Base-by-base conservation (phyloP, 306 rosid genomes). In the Herpetospermum pedunculosum region DNA sequence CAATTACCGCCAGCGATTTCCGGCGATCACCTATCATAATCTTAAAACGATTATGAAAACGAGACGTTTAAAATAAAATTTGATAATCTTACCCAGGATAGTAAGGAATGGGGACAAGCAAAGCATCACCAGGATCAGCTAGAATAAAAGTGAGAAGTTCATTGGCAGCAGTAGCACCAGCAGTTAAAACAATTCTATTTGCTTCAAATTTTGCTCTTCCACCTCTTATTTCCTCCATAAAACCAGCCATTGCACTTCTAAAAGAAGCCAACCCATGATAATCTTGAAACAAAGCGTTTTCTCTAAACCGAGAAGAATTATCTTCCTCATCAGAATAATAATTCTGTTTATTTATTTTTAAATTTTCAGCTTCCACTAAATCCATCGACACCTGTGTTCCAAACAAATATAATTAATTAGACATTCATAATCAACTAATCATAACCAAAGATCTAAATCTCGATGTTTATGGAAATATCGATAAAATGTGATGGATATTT, bases 151-250 rank as follows among this genome's bases (percentile, higher is more conserved):
- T 94, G 41, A 94, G 76, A 29, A 94, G 96, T 47, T 94, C 99
- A 70, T 91, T 94, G 34, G 96, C 97, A 0, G 99, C 99, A 18
- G 99, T 94, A 11, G 97, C 99, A 28, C 99, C 99, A 8, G 99
- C 99, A 43, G 99, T 91, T 50, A 94, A 84, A 50, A 94, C 99
- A 0, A 94, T 38, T 78, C 97, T 83, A 19, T 78, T 62, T 26
- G 88, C 86, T 68, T 91, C 90, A 79, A 91, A 91, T 62, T 82
- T 91, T 8, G 84, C 96, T 78, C 84, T 84, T 1, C 88, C 86
- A 14, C 88, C 96, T 85, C 96, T 88, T 8, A 94, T 83, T 78
- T 91, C 72, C 44, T 84, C 90, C 97, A 94, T 94, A 81, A 94
- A 94, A 78, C 90, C 78, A 12, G 95, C 96, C 99, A 91, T 94